Percentiles rank a stretch among this genome's conserved stretches.
These are phyloP conservation scores for Psilocybe cubensis DNA, from an alignment of 768 basidiomycete species.

Conservation along the genomic window DNA sequence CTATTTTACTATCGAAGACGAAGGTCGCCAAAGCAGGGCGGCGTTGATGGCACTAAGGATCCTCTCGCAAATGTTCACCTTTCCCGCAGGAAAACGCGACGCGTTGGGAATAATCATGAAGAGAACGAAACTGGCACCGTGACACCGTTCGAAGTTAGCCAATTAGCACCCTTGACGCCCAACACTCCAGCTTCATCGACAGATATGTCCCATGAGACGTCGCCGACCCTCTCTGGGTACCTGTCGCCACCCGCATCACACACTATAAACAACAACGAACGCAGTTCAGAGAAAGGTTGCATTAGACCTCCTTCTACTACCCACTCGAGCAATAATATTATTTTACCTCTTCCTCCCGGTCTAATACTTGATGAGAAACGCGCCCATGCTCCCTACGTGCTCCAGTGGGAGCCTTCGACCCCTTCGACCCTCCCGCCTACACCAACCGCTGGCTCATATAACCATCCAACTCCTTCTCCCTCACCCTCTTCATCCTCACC, in stretches of 20 bases:
- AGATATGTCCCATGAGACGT: not conserved
- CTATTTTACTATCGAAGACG: not conserved
- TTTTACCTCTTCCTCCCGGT: not conserved
- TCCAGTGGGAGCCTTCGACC: not conserved
- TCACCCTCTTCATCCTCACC: not conserved
- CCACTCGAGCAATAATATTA: not conserved
- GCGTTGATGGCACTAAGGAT: not conserved
- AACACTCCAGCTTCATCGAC: not conserved
- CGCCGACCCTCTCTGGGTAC: not conserved
- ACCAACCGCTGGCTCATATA: not conserved
- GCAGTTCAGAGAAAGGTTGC: not conserved
- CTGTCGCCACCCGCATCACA: not conserved
- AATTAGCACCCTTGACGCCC: not conserved
- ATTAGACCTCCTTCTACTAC: not conserved
- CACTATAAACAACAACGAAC: not conserved
- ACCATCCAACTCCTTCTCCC: not conserved
- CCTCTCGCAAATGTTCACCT: not conserved
- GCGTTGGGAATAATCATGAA: too few relatives aligned
- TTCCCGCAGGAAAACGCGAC: not conserved
- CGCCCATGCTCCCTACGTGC: not conserved
- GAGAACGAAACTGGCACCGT: too few relatives aligned
- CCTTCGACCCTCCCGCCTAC: not conserved
- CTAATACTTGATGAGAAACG: not conserved
- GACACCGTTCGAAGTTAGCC: not conserved
- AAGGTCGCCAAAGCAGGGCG: not conserved